Conservation (phyloP, 1,284 basidiomycete species). For the Boletus mariae region DNA sequence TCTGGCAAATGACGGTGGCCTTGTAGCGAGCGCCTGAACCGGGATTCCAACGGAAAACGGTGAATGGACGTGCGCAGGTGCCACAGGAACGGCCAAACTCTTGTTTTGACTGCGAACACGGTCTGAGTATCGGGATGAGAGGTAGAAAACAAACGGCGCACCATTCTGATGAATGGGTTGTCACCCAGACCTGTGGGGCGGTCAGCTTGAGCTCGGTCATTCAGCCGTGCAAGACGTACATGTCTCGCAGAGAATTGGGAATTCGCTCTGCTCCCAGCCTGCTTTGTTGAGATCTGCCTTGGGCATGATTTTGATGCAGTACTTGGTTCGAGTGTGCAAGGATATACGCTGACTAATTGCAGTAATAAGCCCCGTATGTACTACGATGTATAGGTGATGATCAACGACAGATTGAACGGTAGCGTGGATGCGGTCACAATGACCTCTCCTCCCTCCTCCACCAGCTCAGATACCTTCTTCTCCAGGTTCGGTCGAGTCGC, state of each 20-base stretch:
- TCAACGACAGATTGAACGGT: conserved; percentile 81
- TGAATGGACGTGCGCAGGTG: conserved; percentile 93
- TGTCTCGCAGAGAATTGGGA: conserved; percentile 88
- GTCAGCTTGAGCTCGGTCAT: conserved; percentile 10
- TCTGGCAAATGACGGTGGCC: conserved; percentile 97
- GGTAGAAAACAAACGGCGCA: conserved; percentile 34
- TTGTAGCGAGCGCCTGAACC: conserved; percentile 92
- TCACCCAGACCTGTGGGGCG: conserved; percentile 68
- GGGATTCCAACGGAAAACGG: conserved; percentile 98
- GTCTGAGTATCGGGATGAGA: conserved; percentile 6
- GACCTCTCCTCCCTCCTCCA: conserved; percentile 73
- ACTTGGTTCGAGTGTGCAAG: neutral
- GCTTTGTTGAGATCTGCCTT: conserved; percentile 88
- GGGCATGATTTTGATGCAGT: conserved; percentile 44
- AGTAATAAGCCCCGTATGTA: conserved; percentile 16
- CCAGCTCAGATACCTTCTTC: conserved; percentile 80
- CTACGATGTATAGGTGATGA: conserved; percentile 50
- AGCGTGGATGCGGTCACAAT: conserved; percentile 85
- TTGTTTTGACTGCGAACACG: conserved; percentile 81
- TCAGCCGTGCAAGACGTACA: conserved; percentile 49
- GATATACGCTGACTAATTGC: conserved; percentile 28
- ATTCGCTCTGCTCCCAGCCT: conserved; percentile 88
- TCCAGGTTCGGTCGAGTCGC: conserved; percentile 86
- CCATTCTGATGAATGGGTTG: conserved; percentile 90
- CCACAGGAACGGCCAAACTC: conserved; percentile 94